Percentiles rank a stretch among this genome's conserved stretches.
These are phyloP conservation scores for Myxozyma neglecta DNA, from an alignment of 805 yeast species.

Conservation along the genomic window DNA sequence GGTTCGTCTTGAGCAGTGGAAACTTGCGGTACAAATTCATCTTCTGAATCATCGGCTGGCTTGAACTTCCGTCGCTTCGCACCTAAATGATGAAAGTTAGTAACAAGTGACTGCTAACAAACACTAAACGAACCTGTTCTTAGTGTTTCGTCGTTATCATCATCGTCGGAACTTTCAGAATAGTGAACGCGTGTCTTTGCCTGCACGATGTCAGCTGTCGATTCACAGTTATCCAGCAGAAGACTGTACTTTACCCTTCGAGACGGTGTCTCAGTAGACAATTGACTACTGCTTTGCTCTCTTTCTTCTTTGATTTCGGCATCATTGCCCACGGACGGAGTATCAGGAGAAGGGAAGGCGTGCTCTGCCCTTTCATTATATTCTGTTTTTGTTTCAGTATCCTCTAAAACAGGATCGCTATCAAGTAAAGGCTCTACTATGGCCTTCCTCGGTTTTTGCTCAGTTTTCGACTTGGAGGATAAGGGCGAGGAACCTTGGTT, in stretches of 20 bases:
- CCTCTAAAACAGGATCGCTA: constrained; percentile 25
- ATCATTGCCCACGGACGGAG: constrained; percentile 4
- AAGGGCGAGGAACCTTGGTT: background rate
- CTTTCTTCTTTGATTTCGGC: background rate
- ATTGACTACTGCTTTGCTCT: constrained; percentile 8
- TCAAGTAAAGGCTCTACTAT: constrained; percentile 14
- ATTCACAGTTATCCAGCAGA: background rate
- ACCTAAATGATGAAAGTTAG: constrained; percentile 6
- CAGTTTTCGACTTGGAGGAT: background rate
- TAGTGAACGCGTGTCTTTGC: constrained; percentile 21
- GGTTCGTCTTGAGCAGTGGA: constrained; percentile 25
- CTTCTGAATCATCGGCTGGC: constrained; percentile 34
- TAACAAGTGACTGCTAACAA: background rate
- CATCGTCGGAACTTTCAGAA: constrained; percentile 25
- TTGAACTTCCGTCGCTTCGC: constrained; percentile 12
- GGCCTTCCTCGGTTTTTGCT: background rate
- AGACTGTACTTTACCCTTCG: constrained; percentile 9
- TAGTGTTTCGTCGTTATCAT: constrained; percentile 31
- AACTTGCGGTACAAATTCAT: constrained; percentile 43
- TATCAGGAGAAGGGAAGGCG: constrained; percentile 19
- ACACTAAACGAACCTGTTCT: constrained; percentile 10
- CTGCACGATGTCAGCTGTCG: background rate
- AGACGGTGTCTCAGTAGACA: constrained; percentile 14
- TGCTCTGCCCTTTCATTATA: background rate
- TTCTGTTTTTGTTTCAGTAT: background rate